phyloP scores from a whole-genome alignment of 257 asterid species.

The Solanum lignicaule region DNA sequence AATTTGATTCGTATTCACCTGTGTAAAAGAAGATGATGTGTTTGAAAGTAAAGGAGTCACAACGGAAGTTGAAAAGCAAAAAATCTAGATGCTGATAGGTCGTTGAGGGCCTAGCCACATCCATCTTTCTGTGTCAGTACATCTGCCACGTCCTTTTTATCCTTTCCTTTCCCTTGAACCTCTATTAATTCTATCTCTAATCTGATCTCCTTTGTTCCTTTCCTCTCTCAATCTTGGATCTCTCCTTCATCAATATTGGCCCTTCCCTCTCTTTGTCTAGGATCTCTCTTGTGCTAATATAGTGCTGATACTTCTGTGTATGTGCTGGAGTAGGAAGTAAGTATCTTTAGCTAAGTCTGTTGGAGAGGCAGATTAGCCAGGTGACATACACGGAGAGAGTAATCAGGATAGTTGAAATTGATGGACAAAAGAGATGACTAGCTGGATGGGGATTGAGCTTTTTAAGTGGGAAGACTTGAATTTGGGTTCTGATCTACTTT shows the following conservation, averaged over 20 bases:
- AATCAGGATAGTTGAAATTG: background rate
- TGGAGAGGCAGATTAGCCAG: background rate
- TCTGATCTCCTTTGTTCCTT: background rate
- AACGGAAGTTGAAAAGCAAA: background rate
- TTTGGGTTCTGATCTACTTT: background rate
- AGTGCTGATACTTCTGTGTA: background rate
- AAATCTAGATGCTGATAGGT: background rate
- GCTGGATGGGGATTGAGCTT: background rate
- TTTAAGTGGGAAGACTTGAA: background rate
- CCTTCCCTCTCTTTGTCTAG: background rate
- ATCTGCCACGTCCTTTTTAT: background rate
- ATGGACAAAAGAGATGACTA: background rate
- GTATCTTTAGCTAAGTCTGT: background rate
- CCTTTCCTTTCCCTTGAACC: background rate
- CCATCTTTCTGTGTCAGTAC: background rate
- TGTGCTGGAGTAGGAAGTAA: background rate
- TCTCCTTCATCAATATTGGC: background rate
- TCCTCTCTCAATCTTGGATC: background rate
- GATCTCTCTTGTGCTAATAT: background rate
- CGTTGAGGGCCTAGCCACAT: background rate
- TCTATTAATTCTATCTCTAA: background rate
- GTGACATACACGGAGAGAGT: background rate
- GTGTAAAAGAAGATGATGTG: background rate
- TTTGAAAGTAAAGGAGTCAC: background rate
- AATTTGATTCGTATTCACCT: background rate